Base-by-base conservation (phyloP, 2,329 filamentous ascomycete genomes). In the Colletotrichum musicola region DNA sequence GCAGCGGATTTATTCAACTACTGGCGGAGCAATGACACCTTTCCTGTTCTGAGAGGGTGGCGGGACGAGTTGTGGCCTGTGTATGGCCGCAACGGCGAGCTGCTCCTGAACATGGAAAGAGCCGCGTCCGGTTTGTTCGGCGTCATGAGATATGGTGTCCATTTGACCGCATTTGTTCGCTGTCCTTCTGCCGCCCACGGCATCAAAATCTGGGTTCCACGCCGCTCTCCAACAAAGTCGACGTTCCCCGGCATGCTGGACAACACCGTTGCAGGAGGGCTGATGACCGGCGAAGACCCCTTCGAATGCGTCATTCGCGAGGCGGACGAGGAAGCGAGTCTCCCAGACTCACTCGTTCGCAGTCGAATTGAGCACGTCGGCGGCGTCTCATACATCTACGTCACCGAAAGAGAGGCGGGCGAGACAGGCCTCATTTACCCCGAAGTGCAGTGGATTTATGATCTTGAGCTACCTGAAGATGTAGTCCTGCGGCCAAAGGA, bases 201-300 rank as follows among this genome's bases (percentile, higher is more conserved):
- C 18, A 81, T 97, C 51, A 91, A 89, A 75, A 85, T 99, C 47
- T 98, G 96, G 95, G 88, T 97, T 1, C 93, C 96, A 4, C 87
- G 90, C 53, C 87, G 96, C 10, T 88, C 94, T 13, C 84, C 84
- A 58, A 88, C 84, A 67, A 99, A 98, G 83, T 89, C 93, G 72
- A 98, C 94, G 0, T 99, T 95, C 76, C 91, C 92, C 0, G 88
- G 92, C n/a, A 95, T 98, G 87, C 84, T 99, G 72, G 96, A 99
- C 80, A 99, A 98, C 79, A 94, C 94, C 1, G 96, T 97, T 6
- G 96, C 95, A 0, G 88, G 88, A n/a, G 88, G 94, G 0, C 90
- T 98, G 73, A 90, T 92, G 77, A 93, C 93, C 0, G 92, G 91
- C 14, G 95, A 98, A 78, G 86, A 86, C 22, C 92, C 93, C 0